Evolutionary conservation across 352 stramenopile genomes (phyloP).

Genomic region (Pythium plurisporium): DNA sequence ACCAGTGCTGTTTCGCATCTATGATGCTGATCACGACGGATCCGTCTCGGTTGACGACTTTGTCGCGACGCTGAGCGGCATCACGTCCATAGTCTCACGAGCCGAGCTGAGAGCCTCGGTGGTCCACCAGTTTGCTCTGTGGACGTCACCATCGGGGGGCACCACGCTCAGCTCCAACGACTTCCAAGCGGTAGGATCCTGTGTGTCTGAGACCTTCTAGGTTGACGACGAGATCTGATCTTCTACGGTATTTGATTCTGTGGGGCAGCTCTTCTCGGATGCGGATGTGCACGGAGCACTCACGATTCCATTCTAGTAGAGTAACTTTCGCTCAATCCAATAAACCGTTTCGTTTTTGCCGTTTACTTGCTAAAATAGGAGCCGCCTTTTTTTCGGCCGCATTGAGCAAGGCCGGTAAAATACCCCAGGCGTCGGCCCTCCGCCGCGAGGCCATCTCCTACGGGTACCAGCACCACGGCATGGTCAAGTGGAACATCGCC

Average conservation of each 20-base stretch:
- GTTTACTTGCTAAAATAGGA: background rate
- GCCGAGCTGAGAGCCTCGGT: background rate
- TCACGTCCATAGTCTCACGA: constrained; percentile 10
- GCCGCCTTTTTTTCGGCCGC: no score
- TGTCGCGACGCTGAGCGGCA: constrained; percentile 14
- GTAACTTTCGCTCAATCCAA: background rate
- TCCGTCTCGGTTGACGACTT: constrained; percentile 29
- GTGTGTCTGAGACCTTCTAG: no score
- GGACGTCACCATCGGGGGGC: background rate
- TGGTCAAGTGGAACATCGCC: constrained; percentile 77
- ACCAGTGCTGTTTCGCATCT: constrained; percentile 40
- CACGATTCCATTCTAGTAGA: constrained; percentile 14
- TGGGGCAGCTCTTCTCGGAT: constrained; percentile 17
- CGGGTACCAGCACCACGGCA: no score
- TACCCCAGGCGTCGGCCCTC: no score
- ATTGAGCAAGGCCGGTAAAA: no score
- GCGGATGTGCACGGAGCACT: constrained; percentile 18
- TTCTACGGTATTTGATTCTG: background rate
- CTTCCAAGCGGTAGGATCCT: constrained; percentile 12
- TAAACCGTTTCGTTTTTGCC: background rate
- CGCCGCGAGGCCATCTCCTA: no score
- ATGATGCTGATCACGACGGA: constrained; percentile 32
- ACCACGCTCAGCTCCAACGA: background rate
- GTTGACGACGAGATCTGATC: no score
- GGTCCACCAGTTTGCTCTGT: constrained; percentile 4